Conservation (phyloP, 805 yeast genomes). For the Metschnikowia kunwiensis region DNA sequence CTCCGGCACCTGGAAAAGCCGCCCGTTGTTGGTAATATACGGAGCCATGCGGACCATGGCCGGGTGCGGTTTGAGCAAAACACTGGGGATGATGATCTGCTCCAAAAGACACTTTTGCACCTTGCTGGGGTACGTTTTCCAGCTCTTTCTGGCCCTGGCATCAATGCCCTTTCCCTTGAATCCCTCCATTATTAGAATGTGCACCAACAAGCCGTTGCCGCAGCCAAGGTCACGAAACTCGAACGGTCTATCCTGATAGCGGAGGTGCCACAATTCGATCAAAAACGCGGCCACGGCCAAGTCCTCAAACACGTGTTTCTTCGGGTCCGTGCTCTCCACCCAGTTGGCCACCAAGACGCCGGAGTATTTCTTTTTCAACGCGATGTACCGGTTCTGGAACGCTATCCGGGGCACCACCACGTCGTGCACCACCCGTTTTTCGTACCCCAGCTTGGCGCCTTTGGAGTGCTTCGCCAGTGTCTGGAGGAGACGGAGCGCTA, state of each 20-base stretch:
- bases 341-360: constrained; percentile 70
- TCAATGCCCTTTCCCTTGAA: constrained; percentile 82
- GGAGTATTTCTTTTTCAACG: constrained; percentile 79
- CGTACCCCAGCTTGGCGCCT: constrained; percentile 82
- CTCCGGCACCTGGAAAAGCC: constrained; percentile 53
- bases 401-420: constrained; percentile 74
- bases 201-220: constrained; percentile 86
- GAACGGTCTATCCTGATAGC: constrained; percentile 45
- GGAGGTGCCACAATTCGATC: constrained; percentile 74
- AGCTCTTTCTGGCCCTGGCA: constrained; percentile 84
- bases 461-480: constrained; percentile 81
- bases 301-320: constrained; percentile 94
- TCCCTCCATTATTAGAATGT: constrained; percentile 75
- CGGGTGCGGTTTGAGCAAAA: constrained; percentile 69
- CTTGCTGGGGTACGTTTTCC: constrained; percentile 71
- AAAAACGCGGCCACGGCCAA: constrained; percentile 92
- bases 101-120: constrained; percentile 61
- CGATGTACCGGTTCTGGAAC: constrained; percentile 79
- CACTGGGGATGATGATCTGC: constrained; percentile 79
- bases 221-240: constrained; percentile 90
- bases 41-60: constrained; percentile 53
- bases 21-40: constrained; percentile 56
- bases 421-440: constrained; percentile 86
- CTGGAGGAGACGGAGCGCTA: constrained; percentile 73
- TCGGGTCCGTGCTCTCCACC: constrained; percentile 94